A percentile compares a stretch with the other conserved stretches of the same genome.
Evolutionary conservation across 495 filamentous ascomycete species (phyloP).

Genomic region (Daldinia childiae): DNA sequence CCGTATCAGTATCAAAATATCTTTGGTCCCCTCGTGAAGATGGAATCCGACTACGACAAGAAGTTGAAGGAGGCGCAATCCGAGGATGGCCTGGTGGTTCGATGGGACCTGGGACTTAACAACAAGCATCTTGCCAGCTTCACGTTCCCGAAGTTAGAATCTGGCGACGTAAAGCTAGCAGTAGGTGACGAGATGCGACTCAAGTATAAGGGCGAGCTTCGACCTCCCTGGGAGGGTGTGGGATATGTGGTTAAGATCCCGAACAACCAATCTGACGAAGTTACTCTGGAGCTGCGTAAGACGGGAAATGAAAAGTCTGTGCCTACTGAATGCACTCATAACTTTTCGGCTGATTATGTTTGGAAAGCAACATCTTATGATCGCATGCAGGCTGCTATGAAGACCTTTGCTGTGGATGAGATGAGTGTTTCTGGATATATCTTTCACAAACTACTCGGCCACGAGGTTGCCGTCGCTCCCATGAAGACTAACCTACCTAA

Average conservation of each 20-base stretch:
- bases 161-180: constrained; percentile 96
- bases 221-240: constrained; percentile 95
- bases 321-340: constrained; percentile 96
- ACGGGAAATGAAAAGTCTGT: constrained; percentile 85
- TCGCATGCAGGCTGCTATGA: constrained; percentile 99
- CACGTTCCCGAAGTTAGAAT: constrained; percentile 93
- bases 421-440: constrained; percentile 99
- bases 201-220: constrained; percentile 94
- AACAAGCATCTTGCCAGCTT: constrained; percentile 98
- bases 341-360: constrained; percentile 98
- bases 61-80: constrained; percentile 99
- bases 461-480: constrained; percentile 93
- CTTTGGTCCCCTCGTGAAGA: constrained; percentile 97
- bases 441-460: constrained; percentile 95
- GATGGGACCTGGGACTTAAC: constrained; percentile 96
- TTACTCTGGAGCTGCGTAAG: constrained; percentile 89
- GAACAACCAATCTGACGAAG: constrained; percentile 98
- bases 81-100: constrained; percentile 91
- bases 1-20: constrained; percentile 99
- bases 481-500: constrained; percentile 97
- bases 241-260: constrained; percentile 99
- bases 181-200: constrained; percentile 99
- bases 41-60: constrained; percentile 99
- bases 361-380: constrained; percentile 99
- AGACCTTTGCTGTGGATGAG: constrained; percentile 97